Percentiles rank a stretch among this genome's conserved stretches.
Conservation (phyloP, 2,329 filamentous ascomycete species). For the Penicillium sclerotiorum region DNA sequence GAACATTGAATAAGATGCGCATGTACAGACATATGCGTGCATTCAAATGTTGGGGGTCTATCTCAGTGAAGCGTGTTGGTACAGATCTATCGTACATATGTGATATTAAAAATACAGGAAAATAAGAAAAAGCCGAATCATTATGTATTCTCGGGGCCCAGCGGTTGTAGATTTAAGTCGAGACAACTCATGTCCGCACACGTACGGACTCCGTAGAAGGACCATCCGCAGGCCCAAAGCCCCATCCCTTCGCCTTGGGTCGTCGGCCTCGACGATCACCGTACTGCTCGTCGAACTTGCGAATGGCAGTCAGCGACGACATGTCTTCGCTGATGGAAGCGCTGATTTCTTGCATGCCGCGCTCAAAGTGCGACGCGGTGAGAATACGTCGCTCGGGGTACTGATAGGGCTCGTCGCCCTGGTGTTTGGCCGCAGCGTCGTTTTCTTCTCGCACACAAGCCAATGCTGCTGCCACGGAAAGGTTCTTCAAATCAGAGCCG, state of each 20-base stretch:
- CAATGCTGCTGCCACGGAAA: slow-evolving; percentile 54
- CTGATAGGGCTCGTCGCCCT: slow-evolving; percentile 50
- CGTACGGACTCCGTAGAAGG: slow-evolving; percentile 41
- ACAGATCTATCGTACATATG: slow-evolving; percentile 37
- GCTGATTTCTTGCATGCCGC: slow-evolving; percentile 82
- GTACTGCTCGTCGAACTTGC: slow-evolving; percentile 95
- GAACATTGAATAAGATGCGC: not conserved
- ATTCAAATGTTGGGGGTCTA: no score
- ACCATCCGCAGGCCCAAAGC: slow-evolving; percentile 47
- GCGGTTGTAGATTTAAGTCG: no score
- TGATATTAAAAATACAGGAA: slow-evolving; percentile 33
- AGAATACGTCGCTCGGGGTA: slow-evolving; percentile 73
- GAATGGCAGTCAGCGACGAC: slow-evolving; percentile 79
- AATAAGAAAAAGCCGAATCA: not conserved
- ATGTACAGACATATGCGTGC: no score
- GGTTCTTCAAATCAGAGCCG: slow-evolving; percentile 56
- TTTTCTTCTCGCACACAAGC: slow-evolving; percentile 53
- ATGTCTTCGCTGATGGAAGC: slow-evolving; percentile 95
- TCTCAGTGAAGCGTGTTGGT: slow-evolving; percentile 30
- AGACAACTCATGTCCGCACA: slow-evolving; percentile 42
- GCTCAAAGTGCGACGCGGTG: slow-evolving; percentile 73
- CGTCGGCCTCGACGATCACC: slow-evolving; percentile 74
- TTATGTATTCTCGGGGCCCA: no score
- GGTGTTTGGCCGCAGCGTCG: slow-evolving; percentile 39
- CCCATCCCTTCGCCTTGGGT: slow-evolving; percentile 59